phyloP scores from a whole-genome alignment of 148 eudicot species.

The Spergularia marina region DNA sequence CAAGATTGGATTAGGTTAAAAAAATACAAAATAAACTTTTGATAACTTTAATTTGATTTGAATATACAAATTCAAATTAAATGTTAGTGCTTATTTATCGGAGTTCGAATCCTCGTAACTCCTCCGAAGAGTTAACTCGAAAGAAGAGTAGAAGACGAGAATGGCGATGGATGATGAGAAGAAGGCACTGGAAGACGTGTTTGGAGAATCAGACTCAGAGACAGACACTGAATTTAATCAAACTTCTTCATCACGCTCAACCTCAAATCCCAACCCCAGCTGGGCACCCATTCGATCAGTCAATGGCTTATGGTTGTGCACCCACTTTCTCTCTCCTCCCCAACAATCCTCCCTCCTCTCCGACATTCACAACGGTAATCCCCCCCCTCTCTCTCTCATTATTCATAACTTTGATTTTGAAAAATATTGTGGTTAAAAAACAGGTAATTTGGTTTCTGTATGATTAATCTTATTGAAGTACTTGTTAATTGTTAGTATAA shows the following conservation, averaged over 20 bases:
- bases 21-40: too few species aligned
- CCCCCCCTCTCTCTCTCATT: not conserved
- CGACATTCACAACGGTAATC: constrained; percentile 48
- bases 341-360: constrained; percentile 62
- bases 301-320: constrained; percentile 68
- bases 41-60: too few species aligned
- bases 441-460: not conserved
- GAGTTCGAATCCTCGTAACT: too few species aligned
- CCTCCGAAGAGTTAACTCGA: not conserved
- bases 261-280: constrained; percentile 24
- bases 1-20: too few species aligned
- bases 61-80: too few species aligned
- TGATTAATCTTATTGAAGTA: too few species aligned
- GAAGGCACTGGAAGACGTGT: constrained; percentile 49
- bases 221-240: constrained; percentile 24
- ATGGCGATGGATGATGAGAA: constrained; percentile 30
- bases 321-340: constrained; percentile 49
- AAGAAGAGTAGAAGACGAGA: not conserved
- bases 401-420: not conserved
- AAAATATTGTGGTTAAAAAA: not conserved
- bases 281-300: constrained; percentile 51
- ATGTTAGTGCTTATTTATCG: too few species aligned
- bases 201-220: constrained; percentile 48
- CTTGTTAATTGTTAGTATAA: too few species aligned
- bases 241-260: not conserved